Conservation (phyloP, 306 rosid genomes). For the Sechiopsis laciniata region DNA sequence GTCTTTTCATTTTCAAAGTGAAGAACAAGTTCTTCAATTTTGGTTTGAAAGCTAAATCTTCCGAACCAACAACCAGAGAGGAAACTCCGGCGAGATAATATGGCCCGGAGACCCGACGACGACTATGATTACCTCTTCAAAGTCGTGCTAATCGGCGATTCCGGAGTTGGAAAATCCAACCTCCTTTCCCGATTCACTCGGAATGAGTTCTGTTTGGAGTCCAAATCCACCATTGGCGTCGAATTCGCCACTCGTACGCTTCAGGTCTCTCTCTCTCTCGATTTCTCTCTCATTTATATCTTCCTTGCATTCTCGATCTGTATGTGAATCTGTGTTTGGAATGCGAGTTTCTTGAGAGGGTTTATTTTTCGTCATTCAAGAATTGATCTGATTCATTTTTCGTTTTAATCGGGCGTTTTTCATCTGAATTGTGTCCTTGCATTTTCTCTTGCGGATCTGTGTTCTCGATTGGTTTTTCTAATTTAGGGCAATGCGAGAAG, state of each 20-base stretch:
- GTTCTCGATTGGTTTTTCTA: slow-evolving; percentile 1
- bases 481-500: slow-evolving; percentile 2
- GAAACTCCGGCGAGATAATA: slow-evolving; percentile 1
- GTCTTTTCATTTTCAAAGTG: background rate
- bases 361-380: background rate
- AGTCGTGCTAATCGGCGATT: slow-evolving; percentile 88
- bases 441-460: slow-evolving; percentile 8
- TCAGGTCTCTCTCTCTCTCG: slow-evolving; percentile 40
- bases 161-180: slow-evolving; percentile 92
- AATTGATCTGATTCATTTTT: background rate
- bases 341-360: background rate
- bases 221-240: slow-evolving; percentile 93
- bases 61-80: background rate
- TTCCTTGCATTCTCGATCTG: slow-evolving; percentile 15
- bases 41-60: slow-evolving; percentile 1
- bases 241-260: slow-evolving; percentile 95
- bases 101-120: slow-evolving; percentile 75
- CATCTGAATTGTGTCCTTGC: background rate
- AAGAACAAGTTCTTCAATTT: background rate
- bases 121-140: slow-evolving; percentile 92
- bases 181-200: slow-evolving; percentile 97
- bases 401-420: background rate
- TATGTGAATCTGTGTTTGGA: background rate
- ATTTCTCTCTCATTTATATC: background rate
- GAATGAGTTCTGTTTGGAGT: slow-evolving; percentile 88